Evolutionary conservation across 2,329 filamentous ascomycete species (phyloP).

Genomic region (Monascus ruber): DNA sequence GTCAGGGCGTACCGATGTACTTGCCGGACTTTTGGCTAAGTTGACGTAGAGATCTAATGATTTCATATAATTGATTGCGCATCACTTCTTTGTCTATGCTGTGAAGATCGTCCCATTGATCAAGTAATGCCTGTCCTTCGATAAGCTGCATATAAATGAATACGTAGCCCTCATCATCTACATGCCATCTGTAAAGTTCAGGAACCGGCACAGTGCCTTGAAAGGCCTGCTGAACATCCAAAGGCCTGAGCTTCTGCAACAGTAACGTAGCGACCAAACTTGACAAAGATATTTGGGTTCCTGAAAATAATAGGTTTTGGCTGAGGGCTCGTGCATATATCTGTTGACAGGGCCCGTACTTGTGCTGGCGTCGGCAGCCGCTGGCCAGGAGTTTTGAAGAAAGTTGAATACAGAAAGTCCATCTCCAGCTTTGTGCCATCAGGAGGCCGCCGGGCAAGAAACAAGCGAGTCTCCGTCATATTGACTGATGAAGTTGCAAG

Average conservation of each 20-base stretch:
- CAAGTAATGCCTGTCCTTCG: conserved; percentile 12
- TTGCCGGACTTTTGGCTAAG: conserved; percentile 10
- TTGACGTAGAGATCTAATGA: conserved; percentile 8
- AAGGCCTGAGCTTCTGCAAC: conserved; percentile 13
- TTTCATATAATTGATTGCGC: conserved; percentile 8
- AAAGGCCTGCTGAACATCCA: conserved; percentile 11
- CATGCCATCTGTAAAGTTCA: conserved; percentile 26
- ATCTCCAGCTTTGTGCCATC: neutral
- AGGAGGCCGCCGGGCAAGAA: neutral
- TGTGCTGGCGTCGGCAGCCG: neutral
- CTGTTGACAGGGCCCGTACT: neutral
- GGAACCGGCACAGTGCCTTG: conserved; percentile 20
- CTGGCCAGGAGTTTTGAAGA: neutral
- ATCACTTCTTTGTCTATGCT: conserved; percentile 5
- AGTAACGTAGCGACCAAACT: conserved; percentile 11
- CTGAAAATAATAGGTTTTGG: conserved; percentile 7
- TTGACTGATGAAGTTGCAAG: too few species aligned
- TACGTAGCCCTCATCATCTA: conserved; percentile 8
- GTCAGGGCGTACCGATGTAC: conserved; percentile 10
- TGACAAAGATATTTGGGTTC: conserved; percentile 12
- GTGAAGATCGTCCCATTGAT: conserved; percentile 13
- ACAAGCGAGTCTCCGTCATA: too few species aligned
- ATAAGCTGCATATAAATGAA: conserved; percentile 26
- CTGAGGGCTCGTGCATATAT: neutral
- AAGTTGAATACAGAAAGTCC: neutral